phyloP scores from a whole-genome alignment of 148 eudicot species.

The Silene conica region DNA sequence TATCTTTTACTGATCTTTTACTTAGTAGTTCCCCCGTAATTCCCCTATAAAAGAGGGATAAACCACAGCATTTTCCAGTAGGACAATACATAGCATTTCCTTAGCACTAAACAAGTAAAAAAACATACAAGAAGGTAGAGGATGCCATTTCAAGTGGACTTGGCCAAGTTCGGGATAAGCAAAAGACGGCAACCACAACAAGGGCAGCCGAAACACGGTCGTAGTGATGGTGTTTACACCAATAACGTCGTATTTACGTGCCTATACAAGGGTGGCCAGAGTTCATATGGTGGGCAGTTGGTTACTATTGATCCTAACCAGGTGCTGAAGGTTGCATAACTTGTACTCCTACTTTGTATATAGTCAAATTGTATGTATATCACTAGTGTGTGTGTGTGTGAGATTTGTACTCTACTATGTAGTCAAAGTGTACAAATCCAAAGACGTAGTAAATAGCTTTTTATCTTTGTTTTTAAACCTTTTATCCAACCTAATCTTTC shows the following conservation, averaged over 20 bases:
- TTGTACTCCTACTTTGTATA: neutral
- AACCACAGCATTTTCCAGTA: neutral
- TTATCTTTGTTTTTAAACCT: no score
- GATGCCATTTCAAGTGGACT: slow-evolving; percentile 20
- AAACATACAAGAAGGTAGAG: neutral
- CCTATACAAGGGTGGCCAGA: slow-evolving; percentile 28
- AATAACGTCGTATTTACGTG: slow-evolving; percentile 3
- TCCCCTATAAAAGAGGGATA: slow-evolving; percentile 8
- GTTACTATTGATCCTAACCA: slow-evolving; percentile 24
- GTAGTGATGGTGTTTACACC: neutral
- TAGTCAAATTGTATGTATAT: neutral
- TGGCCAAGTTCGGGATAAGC: neutral
- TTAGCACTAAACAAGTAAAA: neutral
- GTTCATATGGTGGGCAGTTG: slow-evolving; percentile 1
- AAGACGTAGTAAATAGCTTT: neutral
- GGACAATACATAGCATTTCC: neutral
- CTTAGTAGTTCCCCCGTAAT: neutral
- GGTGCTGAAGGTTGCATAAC: slow-evolving; percentile 20
- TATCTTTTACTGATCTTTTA: neutral
- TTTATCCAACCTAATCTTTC: no score
- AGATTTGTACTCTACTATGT: neutral
- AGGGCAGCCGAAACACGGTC: slow-evolving; percentile 13
- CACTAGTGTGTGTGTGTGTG: neutral
- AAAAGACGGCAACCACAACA: slow-evolving; percentile 6
- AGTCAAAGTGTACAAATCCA: neutral